Base-by-base conservation (phyloP, 164 flowering plant genomes). In the Dillenia turbinata region DNA sequence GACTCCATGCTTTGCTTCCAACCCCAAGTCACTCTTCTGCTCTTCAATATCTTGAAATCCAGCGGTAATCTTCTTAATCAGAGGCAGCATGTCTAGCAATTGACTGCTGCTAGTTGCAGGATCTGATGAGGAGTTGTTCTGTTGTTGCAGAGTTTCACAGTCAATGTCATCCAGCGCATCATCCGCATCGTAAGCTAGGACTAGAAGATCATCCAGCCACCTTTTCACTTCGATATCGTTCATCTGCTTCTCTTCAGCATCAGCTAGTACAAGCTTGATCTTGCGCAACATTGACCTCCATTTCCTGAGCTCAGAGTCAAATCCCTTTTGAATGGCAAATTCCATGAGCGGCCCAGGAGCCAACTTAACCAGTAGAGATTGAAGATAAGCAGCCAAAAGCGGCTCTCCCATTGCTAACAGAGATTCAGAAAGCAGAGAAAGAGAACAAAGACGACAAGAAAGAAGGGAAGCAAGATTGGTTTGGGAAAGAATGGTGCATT, bases 101-200 rank as follows among this genome's bases (percentile, higher is more conserved):
- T 33, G 40, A 33, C 40, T 5, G 7, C 40, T 33, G 40, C 40
- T 33, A 33, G 40, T 4, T 33, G 40, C 40, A 33, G 40, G 40
- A 33, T 33, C 40, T 33, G 40, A 33, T 4, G 7, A 5, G 40
- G 40, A 33, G 7, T 33, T 33, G 40, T 33, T 33, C 40, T 0
- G 40, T 33, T 33, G 46, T 50, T 22, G 56, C 47, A 61, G 26
- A 59, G 52, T 10, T 59, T 59, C 61, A 15, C 44, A 47, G 51
- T 12, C 52, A 2, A 59, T 22, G 24, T 52, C 55, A 15, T 52
- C 55, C 22, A 52, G 10, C 12, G 5, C 10, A 10, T 47, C 66
- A 43, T 56, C 67, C 54, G 44, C 47, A 56, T 64, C 67, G 12
- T 64, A 64, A 12, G 61, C 67, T 61, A 64, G 43, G 12, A 56